phyloP scores from a whole-genome alignment of 139 green algal species.

The Trebouxia sp. region DNA sequence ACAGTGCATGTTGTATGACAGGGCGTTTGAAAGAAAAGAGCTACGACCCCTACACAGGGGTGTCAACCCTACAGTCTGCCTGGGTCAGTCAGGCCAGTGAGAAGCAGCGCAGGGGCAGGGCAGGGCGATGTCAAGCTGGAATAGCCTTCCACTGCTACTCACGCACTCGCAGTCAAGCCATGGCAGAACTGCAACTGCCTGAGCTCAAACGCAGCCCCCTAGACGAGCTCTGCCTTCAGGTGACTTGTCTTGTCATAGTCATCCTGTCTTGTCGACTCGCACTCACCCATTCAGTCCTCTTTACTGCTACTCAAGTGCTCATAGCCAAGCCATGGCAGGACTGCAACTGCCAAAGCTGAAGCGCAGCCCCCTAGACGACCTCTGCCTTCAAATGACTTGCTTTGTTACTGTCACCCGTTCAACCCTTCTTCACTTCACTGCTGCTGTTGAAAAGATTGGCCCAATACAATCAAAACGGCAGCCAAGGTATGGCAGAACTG shows the following conservation, averaged over 20 bases:
- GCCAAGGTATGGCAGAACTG: too few relatives aligned
- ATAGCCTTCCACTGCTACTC: conserved; percentile 85
- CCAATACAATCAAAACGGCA: too few relatives aligned
- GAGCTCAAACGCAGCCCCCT: conserved; percentile 63
- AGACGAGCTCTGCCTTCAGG: conserved; percentile 71
- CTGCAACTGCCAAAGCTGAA: background rate
- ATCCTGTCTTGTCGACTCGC: background rate
- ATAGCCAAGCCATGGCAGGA: too few relatives aligned
- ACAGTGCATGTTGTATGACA: background rate
- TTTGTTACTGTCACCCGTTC: too few relatives aligned
- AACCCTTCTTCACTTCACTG: too few relatives aligned
- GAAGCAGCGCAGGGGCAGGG: conserved; percentile 73
- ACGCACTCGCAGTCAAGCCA: conserved; percentile 39
- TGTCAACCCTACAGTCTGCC: conserved; percentile 70
- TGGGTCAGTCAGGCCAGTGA: conserved; percentile 67
- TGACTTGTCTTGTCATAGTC: background rate
- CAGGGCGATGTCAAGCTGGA: conserved; percentile 75
- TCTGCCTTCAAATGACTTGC: background rate
- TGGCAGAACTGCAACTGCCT: conserved; percentile 61
- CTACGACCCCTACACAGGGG: conserved; percentile 80
- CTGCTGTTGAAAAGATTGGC: too few relatives aligned
- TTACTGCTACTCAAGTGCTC: too few relatives aligned
- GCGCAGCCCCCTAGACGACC: background rate
- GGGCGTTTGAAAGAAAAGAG: conserved; percentile 83
- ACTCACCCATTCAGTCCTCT: too few relatives aligned